A percentile compares a stretch with the other conserved stretches of the same genome.
These are phyloP conservation scores for Boletus mariae DNA, from an alignment of 1,284 basidiomycete genomes.

Conservation along the genomic window DNA sequence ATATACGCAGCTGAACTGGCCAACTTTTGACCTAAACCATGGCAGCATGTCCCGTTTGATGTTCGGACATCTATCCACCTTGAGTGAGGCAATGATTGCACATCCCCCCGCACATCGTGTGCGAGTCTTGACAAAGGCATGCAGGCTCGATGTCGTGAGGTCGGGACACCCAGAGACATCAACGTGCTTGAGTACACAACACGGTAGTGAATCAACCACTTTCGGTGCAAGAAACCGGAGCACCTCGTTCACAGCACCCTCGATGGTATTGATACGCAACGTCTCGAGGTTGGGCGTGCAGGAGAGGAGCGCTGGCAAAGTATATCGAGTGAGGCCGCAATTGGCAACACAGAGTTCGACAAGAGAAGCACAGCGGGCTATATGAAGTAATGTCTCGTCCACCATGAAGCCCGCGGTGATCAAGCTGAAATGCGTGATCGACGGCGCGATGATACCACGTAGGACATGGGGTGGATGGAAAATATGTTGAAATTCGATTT, in stretches of 20 bases:
- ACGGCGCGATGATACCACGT: conserved; percentile 19
- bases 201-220: conserved; percentile 32
- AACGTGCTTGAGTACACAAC: conserved; percentile 50
- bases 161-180: conserved; percentile 55
- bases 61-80: conserved; percentile 54
- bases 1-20: conserved; percentile 55
- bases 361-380: conserved; percentile 20
- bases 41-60: conserved; percentile 53
- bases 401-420: not conserved
- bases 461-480: conserved; percentile 4
- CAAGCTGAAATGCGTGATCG: conserved; percentile 19
- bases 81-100: conserved; percentile 41
- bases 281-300: conserved; percentile 38
- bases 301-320: conserved; percentile 38
- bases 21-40: conserved; percentile 56
- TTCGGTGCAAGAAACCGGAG: conserved; percentile 40
- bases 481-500: conserved; percentile 8
- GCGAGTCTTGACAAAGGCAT: conserved; percentile 54
- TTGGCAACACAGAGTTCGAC: conserved; percentile 19
- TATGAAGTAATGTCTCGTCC: conserved; percentile 13
- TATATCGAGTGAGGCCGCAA: conserved; percentile 13
- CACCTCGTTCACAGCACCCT: conserved; percentile 36
- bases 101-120: conserved; percentile 11
- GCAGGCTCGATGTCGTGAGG: conserved; percentile 48
- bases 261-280: conserved; percentile 40